Conservation (phyloP, 805 yeast species). For the Danielia reshetovae region DNA sequence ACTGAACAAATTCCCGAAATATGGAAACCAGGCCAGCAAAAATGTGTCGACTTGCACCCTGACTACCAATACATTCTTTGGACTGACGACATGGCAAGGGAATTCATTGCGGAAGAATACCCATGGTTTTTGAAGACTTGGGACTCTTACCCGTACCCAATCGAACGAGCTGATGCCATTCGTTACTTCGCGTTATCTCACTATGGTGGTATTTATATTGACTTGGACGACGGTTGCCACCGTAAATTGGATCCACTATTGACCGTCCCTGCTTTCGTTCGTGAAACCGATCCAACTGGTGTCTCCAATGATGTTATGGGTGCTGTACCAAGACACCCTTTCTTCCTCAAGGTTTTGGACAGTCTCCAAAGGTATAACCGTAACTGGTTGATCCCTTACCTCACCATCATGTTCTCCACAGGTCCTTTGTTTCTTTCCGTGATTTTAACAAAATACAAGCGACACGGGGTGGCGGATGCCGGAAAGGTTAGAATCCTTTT, state of each 20-base stretch:
- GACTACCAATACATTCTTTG: slow-evolving; percentile 85
- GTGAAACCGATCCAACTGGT: slow-evolving; percentile 88
- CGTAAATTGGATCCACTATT: slow-evolving; percentile 76
- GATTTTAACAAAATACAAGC: slow-evolving; percentile 81
- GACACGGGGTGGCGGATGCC: slow-evolving; percentile 69
- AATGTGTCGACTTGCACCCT: slow-evolving; percentile 74
- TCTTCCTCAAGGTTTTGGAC: slow-evolving; percentile 67
- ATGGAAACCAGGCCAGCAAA: slow-evolving; percentile 76
- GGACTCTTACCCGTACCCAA: slow-evolving; percentile 74
- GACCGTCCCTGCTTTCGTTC: slow-evolving; percentile 77
- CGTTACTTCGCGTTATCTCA: slow-evolving; percentile 80
- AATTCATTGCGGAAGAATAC: slow-evolving; percentile 72
- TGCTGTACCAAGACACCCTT: slow-evolving; percentile 80
- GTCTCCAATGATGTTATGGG: slow-evolving; percentile 94
- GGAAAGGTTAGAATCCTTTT: slow-evolving; percentile 65
- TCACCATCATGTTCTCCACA: slow-evolving; percentile 89
- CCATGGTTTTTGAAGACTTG: slow-evolving; percentile 84
- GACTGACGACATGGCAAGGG: slow-evolving; percentile 83
- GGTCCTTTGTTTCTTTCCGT: slow-evolving; percentile 88
- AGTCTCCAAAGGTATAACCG: slow-evolving; percentile 54
- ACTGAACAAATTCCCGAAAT: slow-evolving; percentile 71
- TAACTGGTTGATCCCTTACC: slow-evolving; percentile 81
- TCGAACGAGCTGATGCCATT: slow-evolving; percentile 87
- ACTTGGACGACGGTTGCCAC: slow-evolving; percentile 85
- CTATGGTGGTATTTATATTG: slow-evolving; percentile 88